Evolutionary conservation across 352 stramenopile genomes (phyloP), one percentile per base, ranked within the genome.

Genomic region (Phytopythium boreale): DNA sequence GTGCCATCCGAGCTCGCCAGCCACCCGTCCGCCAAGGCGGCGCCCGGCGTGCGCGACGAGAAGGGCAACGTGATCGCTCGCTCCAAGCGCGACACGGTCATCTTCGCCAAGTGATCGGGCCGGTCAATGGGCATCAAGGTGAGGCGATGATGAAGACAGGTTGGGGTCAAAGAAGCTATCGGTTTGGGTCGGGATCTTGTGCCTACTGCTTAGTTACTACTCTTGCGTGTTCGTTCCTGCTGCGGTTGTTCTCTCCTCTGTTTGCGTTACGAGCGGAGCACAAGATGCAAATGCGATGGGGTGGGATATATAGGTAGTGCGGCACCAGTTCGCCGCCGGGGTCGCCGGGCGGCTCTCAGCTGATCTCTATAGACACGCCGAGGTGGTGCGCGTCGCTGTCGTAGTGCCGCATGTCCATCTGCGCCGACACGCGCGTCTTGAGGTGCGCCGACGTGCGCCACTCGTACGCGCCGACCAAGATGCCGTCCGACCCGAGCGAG

Each of bases 1-100:
- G 91, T 99, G 51, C 98, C 97, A 15, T 77, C 86, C 37, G 86
- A 98, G 64, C 82, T 99, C 1, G 89, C 90, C 14, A 88, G 84
- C 49, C 96, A 99, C 77, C 91, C 95, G 51, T 93, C 95, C 19
- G 95, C 96, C 22, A 96, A 98, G 72, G 87, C 88, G 20, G 84
- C 92, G 29, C 74, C 79, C 19, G 87, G 87, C 36, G 81, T 79
- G 34, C 87, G 87, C 39, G 87, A 96, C 59, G 87, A 96, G 27
- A 91, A 92, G 67, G 87, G 87, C 41, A 94, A 96, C 65, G 74
- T 96, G 44, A 92, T 96, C 63, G 84, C 80, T n/a, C 84, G 86
- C 46, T 87, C 77, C 60, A 96, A 96, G 68, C 84, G 85, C 12
- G 87, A 96, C 71, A 96, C 87, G 4, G 84, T 96, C 64, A 93